Conservation (phyloP, 352 stramenopile species). For the Phytophthora citricola region DNA sequence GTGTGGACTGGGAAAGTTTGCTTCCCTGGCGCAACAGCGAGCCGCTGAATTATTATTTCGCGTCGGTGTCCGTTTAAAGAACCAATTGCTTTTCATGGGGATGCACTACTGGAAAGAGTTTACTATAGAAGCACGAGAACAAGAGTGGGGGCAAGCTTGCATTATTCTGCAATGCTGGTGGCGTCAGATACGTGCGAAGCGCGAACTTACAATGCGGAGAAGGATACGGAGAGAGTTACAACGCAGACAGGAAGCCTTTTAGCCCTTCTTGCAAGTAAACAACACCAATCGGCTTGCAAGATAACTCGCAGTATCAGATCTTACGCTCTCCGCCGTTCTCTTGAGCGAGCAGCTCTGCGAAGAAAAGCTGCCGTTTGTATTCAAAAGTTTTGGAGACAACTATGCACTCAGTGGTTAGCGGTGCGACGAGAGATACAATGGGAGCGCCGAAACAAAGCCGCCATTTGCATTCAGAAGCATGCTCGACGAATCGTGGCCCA, state of each 20-base stretch:
- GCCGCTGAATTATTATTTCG: constrained; percentile 54
- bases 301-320: constrained; percentile 54
- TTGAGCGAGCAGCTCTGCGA: constrained; percentile 10
- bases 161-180: constrained; percentile 68
- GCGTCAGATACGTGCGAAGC: constrained; percentile 45
- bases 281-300: constrained; percentile 48
- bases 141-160: constrained; percentile 13
- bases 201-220: constrained; percentile 32
- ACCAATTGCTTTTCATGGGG: constrained; percentile 48
- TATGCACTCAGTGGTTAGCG: constrained; percentile 53
- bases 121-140: constrained; percentile 18
- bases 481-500: constrained; percentile 44
- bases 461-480: constrained; percentile 54
- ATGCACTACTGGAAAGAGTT: constrained; percentile 55
- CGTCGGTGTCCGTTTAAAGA: constrained; percentile 50
- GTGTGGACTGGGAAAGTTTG: constrained; percentile 62
- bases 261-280: constrained; percentile 47
- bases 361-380: constrained; percentile 41
- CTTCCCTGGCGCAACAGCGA: constrained; percentile 67
- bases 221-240: constrained; percentile 48
- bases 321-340: constrained; percentile 16
- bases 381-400: constrained; percentile 61
- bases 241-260: constrained; percentile 52
- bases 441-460: constrained; percentile 42
- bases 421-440: constrained; percentile 49